phyloP scores from a whole-genome alignment of 768 basidiomycete species.

The Piloderma croceum region DNA sequence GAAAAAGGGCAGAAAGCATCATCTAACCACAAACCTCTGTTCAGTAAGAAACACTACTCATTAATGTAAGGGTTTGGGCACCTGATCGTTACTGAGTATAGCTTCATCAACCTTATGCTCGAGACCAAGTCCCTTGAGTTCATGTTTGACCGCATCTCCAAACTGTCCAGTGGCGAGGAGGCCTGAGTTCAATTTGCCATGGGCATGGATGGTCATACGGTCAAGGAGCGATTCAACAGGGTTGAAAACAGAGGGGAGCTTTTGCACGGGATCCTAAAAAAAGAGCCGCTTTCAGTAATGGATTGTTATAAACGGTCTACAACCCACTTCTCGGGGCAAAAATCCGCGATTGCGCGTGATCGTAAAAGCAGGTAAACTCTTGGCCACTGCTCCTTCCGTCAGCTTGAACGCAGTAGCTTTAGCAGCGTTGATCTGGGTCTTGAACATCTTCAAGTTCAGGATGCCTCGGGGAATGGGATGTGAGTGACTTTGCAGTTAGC shows the following conservation, averaged over 20 bases:
- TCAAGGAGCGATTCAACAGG: conserved; percentile 22
- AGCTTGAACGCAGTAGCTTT: too few species aligned
- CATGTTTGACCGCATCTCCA: conserved; percentile 22
- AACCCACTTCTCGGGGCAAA: conserved; percentile 18
- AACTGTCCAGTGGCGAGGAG: conserved; percentile 22
- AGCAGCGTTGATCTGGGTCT: too few species aligned
- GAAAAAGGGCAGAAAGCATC: conserved; percentile 25
- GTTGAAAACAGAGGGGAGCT: conserved; percentile 22
- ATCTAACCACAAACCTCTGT: too few species aligned
- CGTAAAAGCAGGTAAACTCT: conserved; percentile 20
- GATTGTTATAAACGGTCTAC: too few species aligned
- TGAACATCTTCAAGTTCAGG: too few species aligned
- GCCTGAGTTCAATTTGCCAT: conserved; percentile 26
- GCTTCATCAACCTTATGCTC: conserved; percentile 18
- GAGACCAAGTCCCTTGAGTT: conserved; percentile 20
- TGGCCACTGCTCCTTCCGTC: too few species aligned
- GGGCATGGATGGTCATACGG: conserved; percentile 26
- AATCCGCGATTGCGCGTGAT: conserved; percentile 21
- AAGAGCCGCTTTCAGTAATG: too few species aligned
- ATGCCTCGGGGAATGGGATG: too few species aligned
- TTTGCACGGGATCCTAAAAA: conserved; percentile 23
- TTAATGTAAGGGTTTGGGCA: too few species aligned
- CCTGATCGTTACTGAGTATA: conserved; percentile 17
- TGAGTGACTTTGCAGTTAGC: too few species aligned
- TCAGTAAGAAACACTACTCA: too few species aligned